Percentiles rank a stretch among this genome's conserved stretches.
These are phyloP conservation scores for Parmelia sp. DNA, from an alignment of 495 filamentous ascomycete species.

Conservation along the genomic window DNA sequence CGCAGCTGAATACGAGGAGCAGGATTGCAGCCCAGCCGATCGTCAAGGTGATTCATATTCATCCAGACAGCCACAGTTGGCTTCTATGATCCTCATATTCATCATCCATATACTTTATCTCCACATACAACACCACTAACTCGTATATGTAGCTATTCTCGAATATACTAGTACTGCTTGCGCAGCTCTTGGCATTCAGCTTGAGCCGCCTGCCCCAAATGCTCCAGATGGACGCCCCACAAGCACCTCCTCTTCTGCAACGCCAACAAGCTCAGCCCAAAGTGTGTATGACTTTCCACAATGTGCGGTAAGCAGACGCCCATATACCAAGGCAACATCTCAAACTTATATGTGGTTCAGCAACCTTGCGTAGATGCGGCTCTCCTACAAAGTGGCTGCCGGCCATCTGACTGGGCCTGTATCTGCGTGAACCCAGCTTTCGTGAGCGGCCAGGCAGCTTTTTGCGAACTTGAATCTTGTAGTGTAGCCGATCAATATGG, in stretches of 20 bases:
- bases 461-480: background rate
- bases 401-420: background rate
- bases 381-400: background rate
- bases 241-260: background rate
- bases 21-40: slow-evolving; percentile 1
- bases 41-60: background rate
- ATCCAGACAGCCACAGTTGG: background rate
- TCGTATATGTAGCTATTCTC: background rate
- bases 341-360: background rate
- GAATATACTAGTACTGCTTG: background rate
- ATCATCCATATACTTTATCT: background rate
- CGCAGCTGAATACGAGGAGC: background rate
- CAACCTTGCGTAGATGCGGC: slow-evolving; percentile 1
- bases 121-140: background rate
- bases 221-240: background rate
- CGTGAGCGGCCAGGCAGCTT: background rate
- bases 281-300: background rate
- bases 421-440: slow-evolving; percentile 4
- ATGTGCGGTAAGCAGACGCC: background rate
- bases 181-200: background rate
- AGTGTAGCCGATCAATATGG: background rate
- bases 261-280: background rate
- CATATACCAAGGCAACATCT: background rate
- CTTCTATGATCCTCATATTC: background rate
- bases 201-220: background rate